Evolutionary conservation across 2,329 filamentous ascomycete genomes (phyloP), one percentile per base, ranked within the genome.

Genomic region (Pochonia chlamydosporia): DNA sequence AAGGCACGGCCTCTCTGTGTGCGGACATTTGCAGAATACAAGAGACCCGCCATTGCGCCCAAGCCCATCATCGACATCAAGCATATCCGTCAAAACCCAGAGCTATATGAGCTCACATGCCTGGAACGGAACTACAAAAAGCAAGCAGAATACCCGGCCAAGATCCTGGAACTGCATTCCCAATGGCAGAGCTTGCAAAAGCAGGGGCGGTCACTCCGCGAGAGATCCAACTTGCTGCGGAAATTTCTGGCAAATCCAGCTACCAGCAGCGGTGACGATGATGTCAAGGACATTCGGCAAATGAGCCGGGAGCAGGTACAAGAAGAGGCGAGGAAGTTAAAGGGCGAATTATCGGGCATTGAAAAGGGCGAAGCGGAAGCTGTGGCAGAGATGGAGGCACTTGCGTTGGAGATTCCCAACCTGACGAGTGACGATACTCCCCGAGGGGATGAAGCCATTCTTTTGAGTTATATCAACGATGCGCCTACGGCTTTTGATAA

Each of bases 401-500:
- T 96, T 48, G 90, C 90, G 2, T 72, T 87, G 2, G 79, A 85
- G 40, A 75, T 97, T 44, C 93, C 93, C 11, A 99, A 97, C 67
- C 75, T 96, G 49, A 96, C 89, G 49, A 88, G 84, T 62, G 66
- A 75, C 4, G 71, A 82, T 44, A 95, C 91, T 13, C 93, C 93
- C 1, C 72, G 82, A 26, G 87, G 87, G 43, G 66, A 76, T 35
- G 74, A 84, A 50, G 78, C 86, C 2, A 68, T 71, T 33, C 67
- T 95, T 5, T 67, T 95, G 14, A 80, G 75, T 55, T 90, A 90
- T 63, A 87, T 97, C 71, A 95, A 95, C 65, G 76, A 85, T 49
- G 76, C 84, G 11, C 65, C 83, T 73, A 10, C 67, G 68, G 61
- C 62, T 9, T 49, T 51, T 16, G 62, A 60, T 10, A 56, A 54